phyloP scores from a whole-genome alignment of 2,329 filamentous ascomycete species.

The Alternaria angustiovoidea region DNA sequence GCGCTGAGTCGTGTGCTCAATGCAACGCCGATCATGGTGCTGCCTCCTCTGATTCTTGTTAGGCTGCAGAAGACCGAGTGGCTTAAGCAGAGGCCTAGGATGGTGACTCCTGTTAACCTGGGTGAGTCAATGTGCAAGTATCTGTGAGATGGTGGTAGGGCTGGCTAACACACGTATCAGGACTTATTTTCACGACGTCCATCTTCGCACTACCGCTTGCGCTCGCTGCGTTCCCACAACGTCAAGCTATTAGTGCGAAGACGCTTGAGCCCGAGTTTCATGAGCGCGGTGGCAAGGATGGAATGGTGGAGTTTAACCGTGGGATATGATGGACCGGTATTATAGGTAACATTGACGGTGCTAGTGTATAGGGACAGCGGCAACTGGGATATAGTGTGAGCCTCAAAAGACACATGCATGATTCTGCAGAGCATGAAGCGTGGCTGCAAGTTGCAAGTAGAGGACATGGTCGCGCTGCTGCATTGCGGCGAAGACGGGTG shows the following conservation, averaged over 20 bases:
- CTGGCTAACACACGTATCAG: slow-evolving; percentile 55
- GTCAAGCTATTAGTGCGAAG: slow-evolving; percentile 79
- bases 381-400: not conserved
- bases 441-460: not conserved
- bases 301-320: slow-evolving; percentile 94
- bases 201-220: slow-evolving; percentile 89
- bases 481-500: slow-evolving; percentile 22
- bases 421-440: not conserved
- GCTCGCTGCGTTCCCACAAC: slow-evolving; percentile 89
- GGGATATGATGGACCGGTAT: slow-evolving; percentile 70
- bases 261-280: slow-evolving; percentile 87
- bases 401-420: not conserved
- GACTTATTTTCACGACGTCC: slow-evolving; percentile 84
- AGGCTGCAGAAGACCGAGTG: slow-evolving; percentile 83
- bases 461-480: not conserved
- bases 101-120: slow-evolving; percentile 84
- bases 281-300: slow-evolving; percentile 77
- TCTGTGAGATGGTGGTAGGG: slow-evolving; percentile 63
- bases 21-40: slow-evolving; percentile 94
- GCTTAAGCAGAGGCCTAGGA: slow-evolving; percentile 77
- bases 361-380: not conserved
- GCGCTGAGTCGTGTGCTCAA: slow-evolving; percentile 91
- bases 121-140: slow-evolving; percentile 61
- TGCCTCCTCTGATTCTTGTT: slow-evolving; percentile 87
- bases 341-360: slow-evolving; percentile 4